These are phyloP conservation scores for Candida cerambycidarum DNA, from an alignment of 805 yeast species.

Conservation along the genomic window DNA sequence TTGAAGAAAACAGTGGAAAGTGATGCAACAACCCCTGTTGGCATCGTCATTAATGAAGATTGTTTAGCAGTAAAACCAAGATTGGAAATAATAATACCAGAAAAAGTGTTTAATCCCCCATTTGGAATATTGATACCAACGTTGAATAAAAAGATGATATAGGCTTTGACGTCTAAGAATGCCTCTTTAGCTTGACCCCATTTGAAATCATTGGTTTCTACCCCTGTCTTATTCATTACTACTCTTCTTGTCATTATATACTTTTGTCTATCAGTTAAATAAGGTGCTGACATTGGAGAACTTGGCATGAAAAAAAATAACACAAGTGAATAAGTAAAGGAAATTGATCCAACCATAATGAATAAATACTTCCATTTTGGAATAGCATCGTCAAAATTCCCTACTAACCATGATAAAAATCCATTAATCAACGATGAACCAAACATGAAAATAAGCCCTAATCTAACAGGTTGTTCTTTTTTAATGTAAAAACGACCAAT, in stretches of 20 bases:
- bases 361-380: constrained; percentile 24
- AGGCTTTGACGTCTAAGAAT: constrained; percentile 19
- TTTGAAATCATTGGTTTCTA: constrained; percentile 19
- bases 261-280: constrained; percentile 18
- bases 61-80: constrained; percentile 21
- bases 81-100: constrained; percentile 26
- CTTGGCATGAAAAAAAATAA: constrained; percentile 22
- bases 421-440: constrained; percentile 25
- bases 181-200: constrained; percentile 22
- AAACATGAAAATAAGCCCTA: constrained; percentile 19
- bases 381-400: constrained; percentile 16
- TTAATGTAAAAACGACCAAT: constrained; percentile 18
- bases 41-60: constrained; percentile 25
- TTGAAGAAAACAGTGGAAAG: constrained; percentile 28
- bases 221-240: constrained; percentile 17
- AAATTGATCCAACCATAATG: constrained; percentile 23
- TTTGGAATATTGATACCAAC: constrained; percentile 29
- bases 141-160: constrained; percentile 23
- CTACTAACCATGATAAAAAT: constrained; percentile 20
- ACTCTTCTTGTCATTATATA: constrained; percentile 17
- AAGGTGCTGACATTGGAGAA: constrained; percentile 19
- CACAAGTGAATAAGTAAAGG: constrained; percentile 20
- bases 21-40: constrained; percentile 31
- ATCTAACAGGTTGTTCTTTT: constrained; percentile 19
- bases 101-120: constrained; percentile 30